Base-by-base conservation (phyloP, 139 green algal genomes). In the Tetraselmis chui region DNA sequence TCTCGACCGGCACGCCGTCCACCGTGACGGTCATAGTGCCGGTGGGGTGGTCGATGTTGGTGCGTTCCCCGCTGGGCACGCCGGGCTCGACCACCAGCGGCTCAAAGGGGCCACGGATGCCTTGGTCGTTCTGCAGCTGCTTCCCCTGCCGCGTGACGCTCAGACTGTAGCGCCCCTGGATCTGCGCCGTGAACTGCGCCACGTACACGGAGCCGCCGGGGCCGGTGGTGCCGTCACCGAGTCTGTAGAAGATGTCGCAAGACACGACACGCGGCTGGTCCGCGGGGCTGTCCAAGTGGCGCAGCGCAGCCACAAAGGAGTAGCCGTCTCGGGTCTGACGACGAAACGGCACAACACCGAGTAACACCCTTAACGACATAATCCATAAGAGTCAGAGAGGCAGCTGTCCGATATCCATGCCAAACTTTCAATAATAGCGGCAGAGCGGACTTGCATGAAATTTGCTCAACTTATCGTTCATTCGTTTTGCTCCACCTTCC, bases 61-160 rank as follows among this genome's bases (percentile, higher is more conserved):
- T 67, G 45, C 45, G 45, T 18, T 67, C 45, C 18, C 45, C 45
- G 45, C 45, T 67, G 45, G 45, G 45, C 45, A 18, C 5, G 18
- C 45, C 45, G 5, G 26, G 26, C 74, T 77, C 26, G 5, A 77
- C 74, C 74, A 77, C 2, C 74, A 29, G 18, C n/a, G 28, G 28
- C n/a, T 79, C 76, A 29, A 79, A 25, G 76, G 28, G 76, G 76
- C 76, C 76, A 29, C 18, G 76, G 28, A 79, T 79, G 76, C 23
- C 76, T 25, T 77, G 74, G 18, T 67, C 45, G 45, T 67, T 67
- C 45, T 67, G 45, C 45, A 67, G 45, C 45, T 67, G 45, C 18
- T 67, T 67, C 23, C 26, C 74, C 74, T 77, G 74, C 26, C 74
- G 74, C 74, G 25, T 77, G 74, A 77, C n/a, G 26, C 26, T 31